Evolutionary conservation across 2,329 filamentous ascomycete species (phyloP).

Genomic region (Alternaria panax): DNA sequence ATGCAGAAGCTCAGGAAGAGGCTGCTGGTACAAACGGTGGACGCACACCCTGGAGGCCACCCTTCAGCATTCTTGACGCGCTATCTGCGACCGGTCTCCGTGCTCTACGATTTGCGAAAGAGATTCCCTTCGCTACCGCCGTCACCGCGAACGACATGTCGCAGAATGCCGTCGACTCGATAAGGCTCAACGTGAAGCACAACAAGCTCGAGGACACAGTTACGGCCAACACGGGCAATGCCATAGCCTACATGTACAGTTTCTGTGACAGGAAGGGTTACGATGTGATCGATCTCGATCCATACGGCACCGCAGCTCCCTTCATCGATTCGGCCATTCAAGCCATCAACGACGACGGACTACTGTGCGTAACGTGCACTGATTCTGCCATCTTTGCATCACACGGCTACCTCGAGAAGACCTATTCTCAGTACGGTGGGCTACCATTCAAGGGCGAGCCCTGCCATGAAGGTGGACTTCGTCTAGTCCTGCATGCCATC

Average conservation of each 20-base stretch:
- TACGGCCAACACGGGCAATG: conserved; percentile 78
- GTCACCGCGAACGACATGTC: conserved; percentile 92
- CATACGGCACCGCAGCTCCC: conserved; percentile 90
- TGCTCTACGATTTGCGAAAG: conserved; percentile 88
- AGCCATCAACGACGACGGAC: conserved; percentile 83
- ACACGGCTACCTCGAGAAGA: conserved; percentile 91
- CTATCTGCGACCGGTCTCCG: conserved; percentile 92
- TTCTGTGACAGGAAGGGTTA: conserved; percentile 69
- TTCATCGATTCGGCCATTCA: conserved; percentile 94
- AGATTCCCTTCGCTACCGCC: conserved; percentile 82
- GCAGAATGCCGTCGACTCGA: conserved; percentile 76
- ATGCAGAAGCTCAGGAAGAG: conserved; percentile 5
- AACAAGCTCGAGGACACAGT: conserved; percentile 79
- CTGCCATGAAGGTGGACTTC: conserved; percentile 88
- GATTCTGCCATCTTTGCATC: conserved; percentile 96
- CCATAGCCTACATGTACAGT: conserved; percentile 89
- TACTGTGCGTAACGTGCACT: conserved; percentile 95
- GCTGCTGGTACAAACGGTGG: conserved; percentile 14
- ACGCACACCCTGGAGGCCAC: conserved; percentile 29
- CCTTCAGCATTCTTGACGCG: conserved; percentile 80
- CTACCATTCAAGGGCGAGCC: conserved; percentile 82
- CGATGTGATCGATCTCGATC: conserved; percentile 95
- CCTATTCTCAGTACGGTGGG: conserved; percentile 92
- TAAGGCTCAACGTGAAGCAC: conserved; percentile 83
- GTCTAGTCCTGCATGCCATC: conserved; percentile 83